Evolutionary conservation across 139 green algal species (phyloP).

Genomic region (Pleodorina starrii): DNA sequence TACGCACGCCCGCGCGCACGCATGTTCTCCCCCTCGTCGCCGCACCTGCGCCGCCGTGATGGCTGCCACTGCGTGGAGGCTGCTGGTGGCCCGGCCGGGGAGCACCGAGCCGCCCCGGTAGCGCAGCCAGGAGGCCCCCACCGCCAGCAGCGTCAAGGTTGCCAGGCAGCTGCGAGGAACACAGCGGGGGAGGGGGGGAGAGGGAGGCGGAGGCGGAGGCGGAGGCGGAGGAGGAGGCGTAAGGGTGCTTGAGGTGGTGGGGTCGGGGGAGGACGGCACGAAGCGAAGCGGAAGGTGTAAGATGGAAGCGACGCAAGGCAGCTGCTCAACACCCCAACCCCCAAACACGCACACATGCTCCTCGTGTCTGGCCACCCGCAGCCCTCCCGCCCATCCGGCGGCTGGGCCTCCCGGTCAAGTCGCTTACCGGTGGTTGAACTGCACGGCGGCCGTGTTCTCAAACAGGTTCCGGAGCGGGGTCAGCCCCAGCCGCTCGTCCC

Average conservation of each 20-base stretch:
- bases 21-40: too few species aligned
- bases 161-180: conserved; percentile 74
- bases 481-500: conserved; percentile 59
- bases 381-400: too few species aligned
- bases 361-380: too few species aligned
- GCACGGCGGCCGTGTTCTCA: conserved; percentile 97
- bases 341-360: too few species aligned
- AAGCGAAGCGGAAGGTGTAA: background rate
- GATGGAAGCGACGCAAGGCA: background rate
- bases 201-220: background rate
- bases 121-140: conserved; percentile 70
- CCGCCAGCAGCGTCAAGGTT: conserved; percentile 76
- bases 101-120: conserved; percentile 68
- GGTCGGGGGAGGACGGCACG: too few species aligned
- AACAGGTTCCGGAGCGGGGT: conserved; percentile 86
- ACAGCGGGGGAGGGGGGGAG: background rate
- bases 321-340: too few species aligned
- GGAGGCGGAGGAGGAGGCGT: background rate
- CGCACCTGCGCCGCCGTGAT: conserved; percentile 74
- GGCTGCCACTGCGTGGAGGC: conserved; percentile 63
- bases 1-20: too few species aligned
- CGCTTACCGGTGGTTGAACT: conserved; percentile 88
- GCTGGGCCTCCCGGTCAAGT: too few species aligned
- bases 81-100: conserved; percentile 55
- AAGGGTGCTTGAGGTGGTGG: too few species aligned